phyloP scores from a whole-genome alignment of 805 yeast genomes.

The Candida mattraensis region DNA sequence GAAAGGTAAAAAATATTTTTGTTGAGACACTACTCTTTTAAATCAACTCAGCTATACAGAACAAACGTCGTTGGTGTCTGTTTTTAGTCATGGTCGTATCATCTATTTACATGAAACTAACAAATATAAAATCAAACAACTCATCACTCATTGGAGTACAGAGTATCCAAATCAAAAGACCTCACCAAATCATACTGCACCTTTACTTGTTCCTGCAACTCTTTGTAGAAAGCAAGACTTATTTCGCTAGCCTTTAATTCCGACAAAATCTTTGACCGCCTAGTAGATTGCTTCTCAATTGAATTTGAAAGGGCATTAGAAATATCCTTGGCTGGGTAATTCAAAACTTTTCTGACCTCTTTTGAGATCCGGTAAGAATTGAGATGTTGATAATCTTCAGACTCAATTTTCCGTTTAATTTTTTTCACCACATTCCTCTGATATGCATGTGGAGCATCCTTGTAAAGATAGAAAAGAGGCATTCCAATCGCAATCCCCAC shows the following conservation, averaged over 20 bases:
- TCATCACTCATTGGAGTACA: conserved; percentile 5
- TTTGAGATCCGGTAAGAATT: conserved; percentile 77
- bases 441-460: conserved; percentile 86
- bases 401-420: conserved; percentile 59
- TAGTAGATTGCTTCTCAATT: conserved; percentile 58
- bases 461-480: conserved; percentile 51
- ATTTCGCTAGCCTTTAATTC: conserved; percentile 56
- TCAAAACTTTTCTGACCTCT: conserved; percentile 80
- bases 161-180: conserved; percentile 19
- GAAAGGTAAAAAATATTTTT: too few species aligned
- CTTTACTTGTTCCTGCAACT: conserved; percentile 34
- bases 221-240: conserved; percentile 54
- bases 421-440: conserved; percentile 80
- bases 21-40: too few species aligned
- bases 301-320: conserved; percentile 64
- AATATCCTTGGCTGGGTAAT: conserved; percentile 81
- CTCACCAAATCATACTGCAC: conserved; percentile 21
- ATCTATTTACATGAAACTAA: too few species aligned
- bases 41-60: too few species aligned
- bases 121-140: conserved; percentile 5
- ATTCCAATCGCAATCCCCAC: conserved; percentile 35
- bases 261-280: conserved; percentile 54
- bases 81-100: too few species aligned
- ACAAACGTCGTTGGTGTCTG: too few species aligned
- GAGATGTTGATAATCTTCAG: conserved; percentile 72